These are phyloP conservation scores for Xylaria sp. DNA, from an alignment of 2,329 filamentous ascomycete species.

Conservation along the genomic window DNA sequence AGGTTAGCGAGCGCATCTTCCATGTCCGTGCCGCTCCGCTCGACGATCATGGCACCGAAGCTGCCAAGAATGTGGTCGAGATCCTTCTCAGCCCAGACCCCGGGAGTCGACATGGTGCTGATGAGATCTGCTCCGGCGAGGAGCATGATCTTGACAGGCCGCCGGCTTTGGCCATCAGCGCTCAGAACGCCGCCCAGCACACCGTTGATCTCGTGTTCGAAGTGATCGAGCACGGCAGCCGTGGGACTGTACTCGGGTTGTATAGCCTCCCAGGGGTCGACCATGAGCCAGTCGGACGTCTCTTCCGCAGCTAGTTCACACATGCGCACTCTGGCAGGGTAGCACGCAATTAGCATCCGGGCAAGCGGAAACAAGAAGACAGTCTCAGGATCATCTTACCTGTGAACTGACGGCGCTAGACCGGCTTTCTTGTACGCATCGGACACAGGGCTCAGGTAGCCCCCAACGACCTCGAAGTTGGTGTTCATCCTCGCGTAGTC, in stretches of 20 bases:
- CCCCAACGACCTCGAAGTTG: conserved; percentile 86
- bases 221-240: conserved; percentile 89
- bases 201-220: conserved; percentile 88
- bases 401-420: conserved; percentile 76
- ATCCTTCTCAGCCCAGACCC: conserved; percentile 86
- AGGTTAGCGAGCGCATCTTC: conserved; percentile 87
- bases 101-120: conserved; percentile 77
- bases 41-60: conserved; percentile 84
- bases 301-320: conserved; percentile 82
- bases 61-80: conserved; percentile 87
- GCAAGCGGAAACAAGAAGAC: not conserved
- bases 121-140: conserved; percentile 83
- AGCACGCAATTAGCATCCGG: conserved; percentile 31
- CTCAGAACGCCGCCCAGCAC: conserved; percentile 78
- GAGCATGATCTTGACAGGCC: conserved; percentile 77
- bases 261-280: conserved; percentile 89
- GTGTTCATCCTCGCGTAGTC: conserved; percentile 81
- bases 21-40: conserved; percentile 88
- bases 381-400: conserved; percentile 55
- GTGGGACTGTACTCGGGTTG: conserved; percentile 89
- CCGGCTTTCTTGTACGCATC: conserved; percentile 81
- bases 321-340: conserved; percentile 74
- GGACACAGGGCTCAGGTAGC: conserved; percentile 75
- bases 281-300: conserved; percentile 83
- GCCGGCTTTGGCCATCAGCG: conserved; percentile 72